These are phyloP conservation scores for Colletotrichum falcatum DNA, from an alignment of 2,329 filamentous ascomycete species.

Conservation along the genomic window DNA sequence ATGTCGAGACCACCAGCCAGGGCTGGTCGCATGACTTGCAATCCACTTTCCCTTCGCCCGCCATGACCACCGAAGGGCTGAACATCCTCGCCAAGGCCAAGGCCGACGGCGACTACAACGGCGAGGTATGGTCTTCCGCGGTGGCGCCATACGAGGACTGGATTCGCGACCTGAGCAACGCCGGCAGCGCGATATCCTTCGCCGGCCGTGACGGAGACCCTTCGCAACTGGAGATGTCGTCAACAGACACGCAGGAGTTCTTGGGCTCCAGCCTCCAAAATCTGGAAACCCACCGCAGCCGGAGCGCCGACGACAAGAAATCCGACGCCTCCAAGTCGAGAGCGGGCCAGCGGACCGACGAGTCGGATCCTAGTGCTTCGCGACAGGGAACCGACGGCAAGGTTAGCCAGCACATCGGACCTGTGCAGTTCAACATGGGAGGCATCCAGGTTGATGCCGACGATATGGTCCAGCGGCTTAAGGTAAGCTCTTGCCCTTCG, in stretches of 20 bases:
- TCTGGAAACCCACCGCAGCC: conserved; percentile 72
- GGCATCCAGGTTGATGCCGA: conserved; percentile 96
- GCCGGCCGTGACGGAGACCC: conserved; percentile 61
- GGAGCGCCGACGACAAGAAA: conserved; percentile 60
- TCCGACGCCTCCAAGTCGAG: conserved; percentile 44
- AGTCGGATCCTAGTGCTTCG: conserved; percentile 44
- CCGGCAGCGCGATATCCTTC: conserved; percentile 63
- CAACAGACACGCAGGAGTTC: conserved; percentile 83
- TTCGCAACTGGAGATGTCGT: conserved; percentile 70
- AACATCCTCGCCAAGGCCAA: conserved; percentile 45
- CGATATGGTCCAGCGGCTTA: conserved; percentile 88
- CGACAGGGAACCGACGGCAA: conserved; percentile 54
- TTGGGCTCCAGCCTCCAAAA: conserved; percentile 79
- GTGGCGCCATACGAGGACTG: conserved; percentile 83
- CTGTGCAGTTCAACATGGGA: conserved; percentile 98
- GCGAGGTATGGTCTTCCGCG: conserved; percentile 62
- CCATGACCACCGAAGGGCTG: conserved; percentile 39
- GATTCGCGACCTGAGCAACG: conserved; percentile 79
- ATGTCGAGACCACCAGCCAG: conserved; percentile 86
- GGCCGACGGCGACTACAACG: conserved; percentile 40
- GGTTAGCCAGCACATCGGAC: conserved; percentile 86
- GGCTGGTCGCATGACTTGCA: conserved; percentile 90
- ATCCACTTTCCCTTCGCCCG: conserved; percentile 57
- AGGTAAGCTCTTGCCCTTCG: conserved; percentile 64
- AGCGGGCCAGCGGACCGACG: conserved; percentile 41